Base-by-base conservation (phyloP, 306 rosid species). In the Fragaria vesca region DNA sequence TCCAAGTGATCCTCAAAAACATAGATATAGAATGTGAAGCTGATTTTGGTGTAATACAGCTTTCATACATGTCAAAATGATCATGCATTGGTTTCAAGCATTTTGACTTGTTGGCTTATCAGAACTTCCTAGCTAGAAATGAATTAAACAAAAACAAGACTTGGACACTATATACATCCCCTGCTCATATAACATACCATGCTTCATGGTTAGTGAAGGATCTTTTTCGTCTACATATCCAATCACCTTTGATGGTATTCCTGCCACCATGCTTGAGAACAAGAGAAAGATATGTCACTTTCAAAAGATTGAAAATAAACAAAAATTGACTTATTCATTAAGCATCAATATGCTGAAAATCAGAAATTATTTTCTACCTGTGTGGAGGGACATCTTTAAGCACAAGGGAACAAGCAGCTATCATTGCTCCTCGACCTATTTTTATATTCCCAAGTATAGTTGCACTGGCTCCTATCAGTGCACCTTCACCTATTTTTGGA, bases 141-240 rank as follows among this genome's bases (percentile, higher is more conserved):
- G 18, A 75, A 75, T 18, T 3, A 55, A 18, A 24, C 12, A 74
- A 43, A 60, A 0, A 28, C 67, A 73, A 62, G 75, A 67, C 47
- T 7, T 8, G 18, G 50, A 79, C 61, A 51, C 66, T 9, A 16
- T 12, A 54, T 38, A 32, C 70, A 62, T 69, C 20, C 57, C 76
- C 60, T 52, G 51, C 43, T 57, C 74, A 24, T 69, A 16, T 58
- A 17, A 66, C 93, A 89, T 86, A 95, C 98, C 98, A 75, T 95
- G 98, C 77, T 92, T 95, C 98, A 95, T 95, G 76, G 96, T 92
- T 84, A 95, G 81, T 66, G 97, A 92, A 32, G 97, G 97, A 74
- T 87, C 88, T 74, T 60, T 82, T 80, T 88, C 97, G 17, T 73
- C 83, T 52, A 87, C 88, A 86, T 81, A 81, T 81, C 97, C 91